Percentiles rank a stretch among this genome's conserved stretches.
These are phyloP conservation scores for Tetracladium marchalianum DNA, from an alignment of 495 filamentous ascomycete genomes.

Conservation along the genomic window DNA sequence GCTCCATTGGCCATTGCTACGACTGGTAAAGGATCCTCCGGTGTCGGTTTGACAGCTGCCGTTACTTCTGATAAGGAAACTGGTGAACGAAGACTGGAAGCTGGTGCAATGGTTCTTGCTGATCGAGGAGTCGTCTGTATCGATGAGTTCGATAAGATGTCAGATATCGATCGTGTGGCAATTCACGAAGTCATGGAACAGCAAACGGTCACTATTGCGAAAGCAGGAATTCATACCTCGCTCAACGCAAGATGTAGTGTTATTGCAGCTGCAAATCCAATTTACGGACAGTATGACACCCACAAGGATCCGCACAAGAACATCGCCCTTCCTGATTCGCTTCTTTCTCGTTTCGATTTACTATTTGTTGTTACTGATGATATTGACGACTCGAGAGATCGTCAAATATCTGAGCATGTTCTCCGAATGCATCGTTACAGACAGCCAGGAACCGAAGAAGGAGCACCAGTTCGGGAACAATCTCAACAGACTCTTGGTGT, in stretches of 20 bases:
- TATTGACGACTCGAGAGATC: conserved; percentile 84
- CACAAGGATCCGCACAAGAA: conserved; percentile 99
- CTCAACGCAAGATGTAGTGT: conserved; percentile 96
- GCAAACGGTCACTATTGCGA: conserved; percentile 98
- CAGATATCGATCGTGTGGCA: conserved; percentile 91
- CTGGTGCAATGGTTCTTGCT: conserved; percentile 97
- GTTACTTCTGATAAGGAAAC: conserved; percentile 97
- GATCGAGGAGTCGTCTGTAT: conserved; percentile 98
- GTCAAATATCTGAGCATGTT: conserved; percentile 92
- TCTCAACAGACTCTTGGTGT: conserved; percentile 78
- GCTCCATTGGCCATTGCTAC: conserved; percentile 95
- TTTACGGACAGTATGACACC: conserved; percentile 96
- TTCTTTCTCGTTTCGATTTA: conserved; percentile 97
- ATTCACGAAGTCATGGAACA: conserved; percentile 99
- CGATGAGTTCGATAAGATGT: conserved; percentile 99
- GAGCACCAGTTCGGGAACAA: conserved; percentile 88
- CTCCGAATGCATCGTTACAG: conserved; percentile 96
- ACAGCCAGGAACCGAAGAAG: conserved; percentile 88
- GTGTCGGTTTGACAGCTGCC: conserved; percentile 94
- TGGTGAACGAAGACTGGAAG: conserved; percentile 87
- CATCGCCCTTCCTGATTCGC: conserved; percentile 93
- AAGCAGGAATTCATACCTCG: conserved; percentile 96
- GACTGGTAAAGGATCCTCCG: conserved; percentile 92
- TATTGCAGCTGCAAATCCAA: conserved; percentile 92
- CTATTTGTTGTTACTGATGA: conserved; percentile 98